phyloP scores from a whole-genome alignment of 306 rosid genomes.

The Hippophae rhamnoides region DNA sequence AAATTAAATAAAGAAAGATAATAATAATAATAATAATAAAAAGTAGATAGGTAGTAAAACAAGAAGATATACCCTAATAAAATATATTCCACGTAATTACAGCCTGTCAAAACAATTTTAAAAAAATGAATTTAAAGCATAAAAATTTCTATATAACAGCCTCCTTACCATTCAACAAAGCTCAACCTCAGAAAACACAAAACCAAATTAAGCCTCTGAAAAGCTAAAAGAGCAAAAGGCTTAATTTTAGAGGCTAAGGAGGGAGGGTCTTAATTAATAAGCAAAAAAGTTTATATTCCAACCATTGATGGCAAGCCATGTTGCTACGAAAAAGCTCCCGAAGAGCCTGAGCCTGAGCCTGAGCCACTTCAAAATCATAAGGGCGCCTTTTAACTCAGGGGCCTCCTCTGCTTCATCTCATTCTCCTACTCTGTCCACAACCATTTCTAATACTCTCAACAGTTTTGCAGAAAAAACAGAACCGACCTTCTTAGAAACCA shows the following conservation, averaged over 20 bases:
- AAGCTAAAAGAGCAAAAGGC: background rate
- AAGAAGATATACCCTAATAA: too few relatives aligned
- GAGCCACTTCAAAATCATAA: constrained; percentile 27
- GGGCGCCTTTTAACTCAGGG: constrained; percentile 22
- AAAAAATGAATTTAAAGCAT: background rate
- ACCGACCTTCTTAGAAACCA: constrained; percentile 1
- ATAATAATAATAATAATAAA: too few relatives aligned
- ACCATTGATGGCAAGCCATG: constrained; percentile 17
- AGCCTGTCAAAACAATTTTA: too few relatives aligned
- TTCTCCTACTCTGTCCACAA: constrained; percentile 22
- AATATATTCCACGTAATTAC: too few relatives aligned
- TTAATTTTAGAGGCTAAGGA: background rate
- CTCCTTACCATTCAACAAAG: background rate
- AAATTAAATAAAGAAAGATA: too few relatives aligned
- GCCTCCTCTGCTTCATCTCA: constrained; percentile 21
- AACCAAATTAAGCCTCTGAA: background rate
- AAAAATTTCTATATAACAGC: background rate
- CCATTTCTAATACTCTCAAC: constrained; percentile 7
- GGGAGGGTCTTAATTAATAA: too few relatives aligned
- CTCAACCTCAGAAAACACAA: background rate
- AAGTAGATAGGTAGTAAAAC: too few relatives aligned
- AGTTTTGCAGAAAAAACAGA: background rate
- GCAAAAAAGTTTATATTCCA: constrained; percentile 5
- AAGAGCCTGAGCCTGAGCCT: constrained; percentile 28
- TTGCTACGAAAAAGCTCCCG: constrained; percentile 27